Conservation (phyloP, 768 basidiomycete species). For the Arthromyces matolae region DNA sequence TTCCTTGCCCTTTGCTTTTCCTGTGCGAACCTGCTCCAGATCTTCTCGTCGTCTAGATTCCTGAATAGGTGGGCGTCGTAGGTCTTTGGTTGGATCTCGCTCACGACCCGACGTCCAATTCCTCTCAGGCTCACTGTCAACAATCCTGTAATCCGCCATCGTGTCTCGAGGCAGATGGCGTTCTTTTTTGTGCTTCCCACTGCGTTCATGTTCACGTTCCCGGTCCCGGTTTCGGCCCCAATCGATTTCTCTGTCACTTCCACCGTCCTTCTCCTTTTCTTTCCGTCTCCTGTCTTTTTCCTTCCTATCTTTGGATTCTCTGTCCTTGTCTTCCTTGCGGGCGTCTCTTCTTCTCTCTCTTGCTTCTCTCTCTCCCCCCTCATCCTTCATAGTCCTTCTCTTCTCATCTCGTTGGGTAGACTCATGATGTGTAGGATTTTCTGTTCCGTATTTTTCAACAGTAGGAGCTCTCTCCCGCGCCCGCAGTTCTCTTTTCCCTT, state of each 20-base stretch:
- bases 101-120: no score
- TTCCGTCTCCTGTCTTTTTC: conserved; percentile 3
- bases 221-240: conserved; percentile 4
- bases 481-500: not conserved
- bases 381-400: conserved; percentile 10
- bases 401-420: not conserved
- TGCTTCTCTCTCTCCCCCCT: conserved; percentile 15
- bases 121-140: no score
- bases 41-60: conserved; percentile 15
- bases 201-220: conserved; percentile 11
- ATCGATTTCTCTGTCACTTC: conserved; percentile 4
- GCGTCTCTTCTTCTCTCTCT: conserved; percentile 4
- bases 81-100: no score
- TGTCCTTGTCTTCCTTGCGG: conserved; percentile 11
- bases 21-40: conserved; percentile 12
- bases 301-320: conserved; percentile 7
- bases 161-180: no score
- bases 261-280: conserved; percentile 11
- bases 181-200: no score
- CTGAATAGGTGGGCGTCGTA: no score
- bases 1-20: conserved; percentile 21
- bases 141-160: no score
- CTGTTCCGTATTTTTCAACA: conserved; percentile 4
- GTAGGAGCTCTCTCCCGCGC: not conserved
- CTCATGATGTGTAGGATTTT: no score